Conservation (phyloP, 1,284 basidiomycete genomes). For the Volvariella volvacea region DNA sequence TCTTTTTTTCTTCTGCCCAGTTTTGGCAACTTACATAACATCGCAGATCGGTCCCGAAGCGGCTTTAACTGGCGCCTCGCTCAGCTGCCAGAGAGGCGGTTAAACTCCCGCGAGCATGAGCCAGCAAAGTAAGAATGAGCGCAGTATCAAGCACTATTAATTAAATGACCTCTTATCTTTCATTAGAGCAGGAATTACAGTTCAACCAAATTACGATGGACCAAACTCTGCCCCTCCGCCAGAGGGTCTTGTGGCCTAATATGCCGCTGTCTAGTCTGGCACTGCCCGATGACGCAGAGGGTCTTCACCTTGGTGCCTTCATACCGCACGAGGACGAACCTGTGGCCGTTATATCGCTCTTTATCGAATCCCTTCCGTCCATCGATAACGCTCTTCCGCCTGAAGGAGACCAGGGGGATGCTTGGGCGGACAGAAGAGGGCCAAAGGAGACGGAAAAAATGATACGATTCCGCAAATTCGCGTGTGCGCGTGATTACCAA, state of each 20-base stretch:
- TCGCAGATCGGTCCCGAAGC: too few relatives aligned
- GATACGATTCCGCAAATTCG: constrained; percentile 57
- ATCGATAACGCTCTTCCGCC: constrained; percentile 16
- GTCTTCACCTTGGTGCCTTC: constrained; percentile 51
- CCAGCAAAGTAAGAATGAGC: too few relatives aligned
- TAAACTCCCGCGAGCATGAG: too few relatives aligned
- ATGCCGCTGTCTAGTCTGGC: constrained; percentile 40
- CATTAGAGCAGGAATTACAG: too few relatives aligned
- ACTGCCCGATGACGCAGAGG: constrained; percentile 43
- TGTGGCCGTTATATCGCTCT: constrained; percentile 50
- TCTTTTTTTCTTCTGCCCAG: too few relatives aligned
- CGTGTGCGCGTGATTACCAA: constrained; percentile 39
- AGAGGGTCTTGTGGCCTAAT: constrained; percentile 52
- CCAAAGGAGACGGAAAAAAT: constrained; percentile 1
- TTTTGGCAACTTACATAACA: too few relatives aligned
- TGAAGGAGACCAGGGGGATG: constrained; percentile 4
- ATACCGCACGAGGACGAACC: constrained; percentile 23
- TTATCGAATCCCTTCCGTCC: constrained; percentile 35
- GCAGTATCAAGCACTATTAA: too few relatives aligned
- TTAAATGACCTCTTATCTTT: too few relatives aligned
- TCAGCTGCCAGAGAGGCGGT: too few relatives aligned
- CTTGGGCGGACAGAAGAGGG: constrained; percentile 1
- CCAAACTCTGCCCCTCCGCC: constrained; percentile 44
- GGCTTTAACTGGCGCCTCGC: too few relatives aligned
- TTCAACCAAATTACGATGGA: constrained; percentile 25